These are phyloP conservation scores for Phytopythium helicoides DNA, from an alignment of 352 stramenopile species.

Conservation along the genomic window DNA sequence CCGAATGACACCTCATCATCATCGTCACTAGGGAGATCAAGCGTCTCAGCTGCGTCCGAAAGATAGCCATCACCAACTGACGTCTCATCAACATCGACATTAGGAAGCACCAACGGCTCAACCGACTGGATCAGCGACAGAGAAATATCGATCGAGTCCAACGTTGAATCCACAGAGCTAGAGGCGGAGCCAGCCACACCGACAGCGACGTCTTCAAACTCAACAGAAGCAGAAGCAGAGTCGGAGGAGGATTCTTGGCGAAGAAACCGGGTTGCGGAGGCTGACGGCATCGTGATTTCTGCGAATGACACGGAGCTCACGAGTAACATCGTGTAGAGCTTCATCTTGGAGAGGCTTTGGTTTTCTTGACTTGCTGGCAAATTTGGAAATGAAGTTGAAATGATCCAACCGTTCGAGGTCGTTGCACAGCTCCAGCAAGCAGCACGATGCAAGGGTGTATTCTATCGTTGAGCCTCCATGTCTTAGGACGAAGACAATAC, in stretches of 20 bases:
- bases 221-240: background rate
- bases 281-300: background rate
- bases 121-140: no score
- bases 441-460: no score
- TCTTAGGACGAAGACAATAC: no score
- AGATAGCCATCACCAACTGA: no score
- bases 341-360: background rate
- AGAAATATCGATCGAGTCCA: background rate
- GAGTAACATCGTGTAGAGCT: background rate
- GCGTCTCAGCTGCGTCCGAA: no score
- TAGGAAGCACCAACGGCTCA: no score
- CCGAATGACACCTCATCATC: no score
- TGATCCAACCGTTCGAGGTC: no score
- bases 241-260: conserved; percentile 1
- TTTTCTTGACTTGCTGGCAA: background rate
- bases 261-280: background rate
- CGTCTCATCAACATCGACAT: no score
- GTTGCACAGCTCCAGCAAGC: no score
- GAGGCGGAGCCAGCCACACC: background rate
- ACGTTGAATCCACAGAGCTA: background rate
- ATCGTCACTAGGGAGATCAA: no score
- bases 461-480: no score
- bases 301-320: background rate
- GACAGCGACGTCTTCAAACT: background rate
- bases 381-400: conserved; percentile 7